Percentiles rank a stretch among this genome's conserved stretches.
phyloP scores from a whole-genome alignment of 139 green algal genomes.

The Trebouxia sp. region DNA sequence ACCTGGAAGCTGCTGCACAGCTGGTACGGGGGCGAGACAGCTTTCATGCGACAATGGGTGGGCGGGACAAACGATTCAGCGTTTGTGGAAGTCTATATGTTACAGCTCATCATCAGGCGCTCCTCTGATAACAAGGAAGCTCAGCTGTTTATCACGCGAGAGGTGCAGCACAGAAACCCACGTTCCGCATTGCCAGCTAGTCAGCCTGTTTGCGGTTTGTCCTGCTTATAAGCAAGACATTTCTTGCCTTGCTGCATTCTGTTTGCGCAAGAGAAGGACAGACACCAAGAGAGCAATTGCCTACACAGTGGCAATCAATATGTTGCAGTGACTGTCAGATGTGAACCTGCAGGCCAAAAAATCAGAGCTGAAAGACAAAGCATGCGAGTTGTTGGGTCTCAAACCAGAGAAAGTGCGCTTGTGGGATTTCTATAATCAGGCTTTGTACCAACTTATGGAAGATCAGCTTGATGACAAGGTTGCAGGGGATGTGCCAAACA shows the following conservation, averaged over 20 bases:
- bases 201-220: too few species aligned
- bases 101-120: constrained; percentile 41
- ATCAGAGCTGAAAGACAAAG: constrained; percentile 51
- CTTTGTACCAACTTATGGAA: constrained; percentile 22
- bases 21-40: constrained; percentile 60
- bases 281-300: too few species aligned
- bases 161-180: too few species aligned
- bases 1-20: constrained; percentile 54
- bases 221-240: too few species aligned
- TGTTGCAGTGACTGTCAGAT: neutral
- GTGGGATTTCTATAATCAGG: constrained; percentile 44
- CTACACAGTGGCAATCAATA: too few species aligned
- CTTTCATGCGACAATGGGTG: constrained; percentile 38
- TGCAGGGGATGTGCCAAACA: neutral
- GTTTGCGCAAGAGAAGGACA: too few species aligned
- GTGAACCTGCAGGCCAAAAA: constrained; percentile 23
- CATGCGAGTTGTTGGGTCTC: constrained; percentile 50
- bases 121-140: neutral
- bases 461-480: constrained; percentile 15
- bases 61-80: constrained; percentile 21
- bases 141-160: neutral
- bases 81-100: constrained; percentile 36
- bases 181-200: too few species aligned
- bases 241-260: too few species aligned
- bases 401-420: constrained; percentile 43